Evolutionary conservation across 1,284 basidiomycete genomes (phyloP).

Genomic region (Leccinum solheimii): DNA sequence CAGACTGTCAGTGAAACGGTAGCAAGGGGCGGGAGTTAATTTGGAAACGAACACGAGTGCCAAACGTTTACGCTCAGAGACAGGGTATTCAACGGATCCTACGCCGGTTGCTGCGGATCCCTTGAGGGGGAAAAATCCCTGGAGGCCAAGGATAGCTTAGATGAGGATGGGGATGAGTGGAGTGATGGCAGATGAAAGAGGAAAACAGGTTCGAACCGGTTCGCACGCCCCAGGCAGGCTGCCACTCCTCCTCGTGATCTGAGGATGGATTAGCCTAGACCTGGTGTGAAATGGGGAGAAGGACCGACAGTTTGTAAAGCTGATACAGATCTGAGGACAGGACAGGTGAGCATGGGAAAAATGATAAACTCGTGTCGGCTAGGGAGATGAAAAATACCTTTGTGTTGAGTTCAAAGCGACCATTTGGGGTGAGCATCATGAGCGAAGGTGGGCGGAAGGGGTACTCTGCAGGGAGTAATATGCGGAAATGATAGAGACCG

Average conservation of each 20-base stretch:
- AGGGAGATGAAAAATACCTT: slow-evolving; percentile 62
- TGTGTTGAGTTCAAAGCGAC: slow-evolving; percentile 92
- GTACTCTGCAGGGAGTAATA: slow-evolving; percentile 89
- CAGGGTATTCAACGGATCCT: slow-evolving; percentile 83
- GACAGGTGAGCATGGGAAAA: slow-evolving; percentile 14
- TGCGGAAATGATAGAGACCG: slow-evolving; percentile 89
- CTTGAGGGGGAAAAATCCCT: slow-evolving; percentile 88
- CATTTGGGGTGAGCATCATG: slow-evolving; percentile 94
- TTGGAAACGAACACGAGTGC: slow-evolving; percentile 65
- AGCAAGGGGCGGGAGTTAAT: slow-evolving; percentile 12
- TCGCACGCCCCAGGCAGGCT: slow-evolving; percentile 96
- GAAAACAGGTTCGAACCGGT: slow-evolving; percentile 57
- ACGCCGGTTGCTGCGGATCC: slow-evolving; percentile 90
- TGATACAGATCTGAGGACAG: slow-evolving; percentile 79
- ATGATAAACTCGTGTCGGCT: slow-evolving; percentile 11
- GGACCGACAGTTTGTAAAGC: slow-evolving; percentile 80
- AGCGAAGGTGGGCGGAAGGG: slow-evolving; percentile 94
- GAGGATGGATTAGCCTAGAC: slow-evolving; percentile 28
- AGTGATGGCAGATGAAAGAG: slow-evolving; percentile 22
- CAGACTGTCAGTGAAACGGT: slow-evolving; percentile 15
- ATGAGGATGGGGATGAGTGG: slow-evolving; percentile 13
- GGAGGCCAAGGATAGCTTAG: slow-evolving; percentile 84
- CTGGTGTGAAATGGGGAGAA: slow-evolving; percentile 17
- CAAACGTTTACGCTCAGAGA: slow-evolving; percentile 77
- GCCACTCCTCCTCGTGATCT: slow-evolving; percentile 92